Evolutionary conservation across 441 rosid species (phyloP).

Genomic region (Erysimum pusillum): DNA sequence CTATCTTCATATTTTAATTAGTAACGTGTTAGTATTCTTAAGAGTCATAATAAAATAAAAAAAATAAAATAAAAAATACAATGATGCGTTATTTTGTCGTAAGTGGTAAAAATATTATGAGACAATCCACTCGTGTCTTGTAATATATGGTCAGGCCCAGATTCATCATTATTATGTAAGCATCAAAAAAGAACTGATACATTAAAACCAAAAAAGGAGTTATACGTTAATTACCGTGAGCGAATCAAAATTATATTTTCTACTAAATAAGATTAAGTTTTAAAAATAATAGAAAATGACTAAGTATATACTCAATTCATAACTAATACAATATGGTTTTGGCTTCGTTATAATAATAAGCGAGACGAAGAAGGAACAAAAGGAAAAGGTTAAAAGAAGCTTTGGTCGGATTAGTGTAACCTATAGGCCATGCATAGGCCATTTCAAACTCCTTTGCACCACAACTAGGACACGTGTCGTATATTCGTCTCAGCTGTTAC

Average conservation of each 20-base stretch:
- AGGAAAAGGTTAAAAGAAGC: slow-evolving; percentile 42
- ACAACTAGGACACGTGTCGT: slow-evolving; percentile 54
- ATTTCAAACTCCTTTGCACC: slow-evolving; percentile 48
- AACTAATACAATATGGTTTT: neutral
- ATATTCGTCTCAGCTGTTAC: slow-evolving; percentile 38
- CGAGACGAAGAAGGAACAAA: slow-evolving; percentile 27
- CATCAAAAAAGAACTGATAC: neutral
- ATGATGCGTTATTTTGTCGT: slow-evolving; percentile 30
- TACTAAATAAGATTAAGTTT: no score
- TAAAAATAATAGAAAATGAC: no score
- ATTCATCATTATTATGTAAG: neutral
- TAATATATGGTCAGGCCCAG: slow-evolving; percentile 3
- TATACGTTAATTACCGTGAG: slow-evolving; percentile 1
- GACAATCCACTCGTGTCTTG: slow-evolving; percentile 25
- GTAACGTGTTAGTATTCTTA: neutral
- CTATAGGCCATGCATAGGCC: slow-evolving; percentile 76
- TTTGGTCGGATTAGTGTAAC: slow-evolving; percentile 56
- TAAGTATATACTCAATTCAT: neutral
- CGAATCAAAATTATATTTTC: neutral
- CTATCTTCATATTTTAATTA: neutral
- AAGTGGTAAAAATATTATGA: slow-evolving; percentile 4
- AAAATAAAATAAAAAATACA: slow-evolving; percentile 13
- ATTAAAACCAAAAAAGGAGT: neutral
- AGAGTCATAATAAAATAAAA: neutral
- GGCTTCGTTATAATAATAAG: slow-evolving; percentile 18